These are phyloP conservation scores for Ustilago trichophora DNA, from an alignment of 1,284 basidiomycete genomes.

Conservation along the genomic window DNA sequence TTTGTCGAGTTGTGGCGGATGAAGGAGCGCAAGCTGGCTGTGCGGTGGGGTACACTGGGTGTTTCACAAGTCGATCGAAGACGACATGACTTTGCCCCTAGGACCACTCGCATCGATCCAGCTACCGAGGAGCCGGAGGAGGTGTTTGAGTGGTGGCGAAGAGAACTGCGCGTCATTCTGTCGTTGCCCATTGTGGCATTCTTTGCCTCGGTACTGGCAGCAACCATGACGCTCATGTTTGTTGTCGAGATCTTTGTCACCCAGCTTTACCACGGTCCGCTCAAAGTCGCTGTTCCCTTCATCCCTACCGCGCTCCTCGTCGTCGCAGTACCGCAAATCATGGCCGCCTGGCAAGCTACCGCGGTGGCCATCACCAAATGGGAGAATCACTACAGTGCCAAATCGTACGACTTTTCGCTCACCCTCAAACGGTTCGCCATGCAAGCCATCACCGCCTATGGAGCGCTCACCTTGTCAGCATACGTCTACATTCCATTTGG, in stretches of 20 bases:
- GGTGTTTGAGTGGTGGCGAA: slow-evolving; percentile 65
- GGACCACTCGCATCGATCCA: slow-evolving; percentile 38
- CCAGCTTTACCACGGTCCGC: slow-evolving; percentile 77
- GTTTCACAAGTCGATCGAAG: slow-evolving; percentile 45
- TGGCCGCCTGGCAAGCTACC: slow-evolving; percentile 78
- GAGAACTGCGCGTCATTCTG: slow-evolving; percentile 75
- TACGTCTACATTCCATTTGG: slow-evolving; percentile 67
- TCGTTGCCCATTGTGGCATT: slow-evolving; percentile 81
- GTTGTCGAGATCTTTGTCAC: slow-evolving; percentile 64
- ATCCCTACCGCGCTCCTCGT: slow-evolving; percentile 86
- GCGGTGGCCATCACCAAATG: slow-evolving; percentile 80
- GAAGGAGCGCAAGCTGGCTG: slow-evolving; percentile 61
- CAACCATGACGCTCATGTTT: slow-evolving; percentile 67
- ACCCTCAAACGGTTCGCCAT: slow-evolving; percentile 92
- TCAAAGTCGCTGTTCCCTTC: slow-evolving; percentile 77
- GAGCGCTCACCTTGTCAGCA: slow-evolving; percentile 60
- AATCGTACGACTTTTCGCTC: slow-evolving; percentile 79
- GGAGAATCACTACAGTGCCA: slow-evolving; percentile 77
- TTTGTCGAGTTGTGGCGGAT: slow-evolving; percentile 63
- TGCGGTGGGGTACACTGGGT: slow-evolving; percentile 63
- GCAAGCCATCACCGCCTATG: slow-evolving; percentile 86
- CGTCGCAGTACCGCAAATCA: slow-evolving; percentile 81
- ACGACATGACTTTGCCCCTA: slow-evolving; percentile 54
- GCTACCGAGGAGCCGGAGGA: slow-evolving; percentile 61
- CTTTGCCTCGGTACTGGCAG: slow-evolving; percentile 78